Conservation (phyloP, 2,329 filamentous ascomycete genomes). For the Pseudogymnoascus sp. region DNA sequence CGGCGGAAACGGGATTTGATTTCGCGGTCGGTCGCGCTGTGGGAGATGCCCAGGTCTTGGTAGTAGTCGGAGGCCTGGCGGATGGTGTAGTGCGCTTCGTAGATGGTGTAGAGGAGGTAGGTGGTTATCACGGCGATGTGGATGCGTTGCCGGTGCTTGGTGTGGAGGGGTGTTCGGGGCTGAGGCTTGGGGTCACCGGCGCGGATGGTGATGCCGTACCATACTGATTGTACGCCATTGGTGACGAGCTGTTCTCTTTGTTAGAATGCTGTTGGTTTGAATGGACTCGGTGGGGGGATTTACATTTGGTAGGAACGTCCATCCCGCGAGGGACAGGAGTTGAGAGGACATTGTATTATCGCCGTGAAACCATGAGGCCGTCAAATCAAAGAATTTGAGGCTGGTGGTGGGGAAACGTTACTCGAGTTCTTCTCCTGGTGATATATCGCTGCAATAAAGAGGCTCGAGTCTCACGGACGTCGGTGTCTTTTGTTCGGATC, state of each 20-base stretch:
- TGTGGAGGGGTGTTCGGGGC: conserved; percentile 61
- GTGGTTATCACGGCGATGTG: conserved; percentile 72
- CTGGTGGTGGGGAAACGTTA: neutral
- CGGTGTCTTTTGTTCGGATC: conserved; percentile 1
- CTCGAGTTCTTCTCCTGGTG: neutral
- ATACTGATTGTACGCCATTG: conserved; percentile 68
- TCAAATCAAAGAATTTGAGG: neutral
- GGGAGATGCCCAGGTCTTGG: conserved; percentile 62
- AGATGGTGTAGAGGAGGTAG: conserved; percentile 88
- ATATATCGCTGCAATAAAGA: neutral
- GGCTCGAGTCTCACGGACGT: neutral
- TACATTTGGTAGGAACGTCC: conserved; percentile 57
- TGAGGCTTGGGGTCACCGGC: conserved; percentile 76
- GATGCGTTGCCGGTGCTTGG: conserved; percentile 71
- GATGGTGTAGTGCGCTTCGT: conserved; percentile 81
- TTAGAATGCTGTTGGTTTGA: conserved; percentile 5
- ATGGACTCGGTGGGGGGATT: conserved; percentile 20
- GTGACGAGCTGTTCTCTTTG: conserved; percentile 59
- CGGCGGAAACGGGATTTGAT: conserved; percentile 82
- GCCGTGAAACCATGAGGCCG: neutral
- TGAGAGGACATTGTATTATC: conserved; percentile 13
- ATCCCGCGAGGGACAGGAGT: conserved; percentile 49
- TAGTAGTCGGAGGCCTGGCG: conserved; percentile 71
- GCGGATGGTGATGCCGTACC: conserved; percentile 83
- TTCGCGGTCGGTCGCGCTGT: conserved; percentile 62